Evolutionary conservation across 441 rosid genomes (phyloP).

Genomic region (Adansonia grandidieri): DNA sequence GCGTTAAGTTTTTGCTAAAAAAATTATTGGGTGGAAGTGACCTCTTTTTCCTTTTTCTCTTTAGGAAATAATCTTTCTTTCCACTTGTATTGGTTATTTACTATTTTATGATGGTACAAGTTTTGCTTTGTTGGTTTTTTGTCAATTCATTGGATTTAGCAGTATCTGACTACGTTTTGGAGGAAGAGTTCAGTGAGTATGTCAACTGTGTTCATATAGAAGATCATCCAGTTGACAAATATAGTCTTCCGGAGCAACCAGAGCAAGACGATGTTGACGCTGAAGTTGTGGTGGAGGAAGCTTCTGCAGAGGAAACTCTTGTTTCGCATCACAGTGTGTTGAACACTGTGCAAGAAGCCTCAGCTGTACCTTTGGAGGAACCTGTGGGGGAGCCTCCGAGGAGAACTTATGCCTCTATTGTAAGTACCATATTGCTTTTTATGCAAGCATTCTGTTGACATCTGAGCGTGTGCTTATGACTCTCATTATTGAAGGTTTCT

Average conservation of each 20-base stretch:
- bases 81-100: background rate
- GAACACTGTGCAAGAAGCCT: conserved; percentile 42
- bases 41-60: background rate
- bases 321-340: conserved; percentile 39
- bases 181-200: conserved; percentile 67
- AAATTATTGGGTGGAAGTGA: background rate
- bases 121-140: conserved; percentile 2
- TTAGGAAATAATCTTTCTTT: background rate
- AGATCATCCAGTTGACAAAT: conserved; percentile 64
- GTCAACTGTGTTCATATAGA: conserved; percentile 56
- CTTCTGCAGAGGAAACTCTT: conserved; percentile 47
- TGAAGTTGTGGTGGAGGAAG: conserved; percentile 54
- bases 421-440: conserved; percentile 30
- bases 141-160: conserved; percentile 32
- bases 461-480: conserved; percentile 6
- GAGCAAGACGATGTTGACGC: conserved; percentile 51
- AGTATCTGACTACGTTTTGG: conserved; percentile 62
- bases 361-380: conserved; percentile 49
- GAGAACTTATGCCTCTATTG: conserved; percentile 76
- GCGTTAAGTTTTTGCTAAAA: background rate
- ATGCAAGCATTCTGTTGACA: conserved; percentile 18
- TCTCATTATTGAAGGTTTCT: background rate
- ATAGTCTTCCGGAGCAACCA: conserved; percentile 54
- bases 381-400: conserved; percentile 54
- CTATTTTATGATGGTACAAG: conserved; percentile 2